A percentile compares a stretch with the other conserved stretches of the same genome.
phyloP scores from a whole-genome alignment of 202 grass and related monocot species.

The Carex arenaria region DNA sequence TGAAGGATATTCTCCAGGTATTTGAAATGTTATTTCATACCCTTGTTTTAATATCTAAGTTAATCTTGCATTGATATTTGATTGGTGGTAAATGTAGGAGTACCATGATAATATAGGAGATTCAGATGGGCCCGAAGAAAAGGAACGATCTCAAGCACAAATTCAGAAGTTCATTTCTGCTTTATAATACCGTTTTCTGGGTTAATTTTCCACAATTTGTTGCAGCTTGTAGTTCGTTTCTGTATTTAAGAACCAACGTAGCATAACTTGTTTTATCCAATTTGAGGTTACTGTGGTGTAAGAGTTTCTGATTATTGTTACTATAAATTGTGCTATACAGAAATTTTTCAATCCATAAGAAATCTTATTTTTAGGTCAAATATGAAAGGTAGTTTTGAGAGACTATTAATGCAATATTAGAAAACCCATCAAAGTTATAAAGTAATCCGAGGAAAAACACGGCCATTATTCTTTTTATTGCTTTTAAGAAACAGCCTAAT shows the following conservation, averaged over 20 bases:
- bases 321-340: not conserved
- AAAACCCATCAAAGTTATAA: not conserved
- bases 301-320: not conserved
- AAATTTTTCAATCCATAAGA: not conserved
- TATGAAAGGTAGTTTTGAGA: not conserved
- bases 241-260: not conserved
- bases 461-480: no score
- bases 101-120: constrained; percentile 98
- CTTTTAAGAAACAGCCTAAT: not conserved
- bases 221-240: constrained; percentile 11
- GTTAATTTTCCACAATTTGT: not conserved
- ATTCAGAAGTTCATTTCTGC: constrained; percentile 64
- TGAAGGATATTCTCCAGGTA: constrained; percentile 85
- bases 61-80: not conserved
- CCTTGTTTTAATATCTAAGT: not conserved
- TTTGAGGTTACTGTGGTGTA: not conserved
- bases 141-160: constrained; percentile 69
- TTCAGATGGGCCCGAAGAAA: constrained; percentile 88
- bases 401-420: not conserved
- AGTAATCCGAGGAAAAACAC: not conserved
- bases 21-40: not conserved
- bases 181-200: constrained; percentile 29
- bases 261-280: not conserved
- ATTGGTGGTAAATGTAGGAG: constrained; percentile 37
- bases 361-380: not conserved